phyloP scores from a whole-genome alignment of 495 filamentous ascomycete species.

The Cetradonia linearis region DNA sequence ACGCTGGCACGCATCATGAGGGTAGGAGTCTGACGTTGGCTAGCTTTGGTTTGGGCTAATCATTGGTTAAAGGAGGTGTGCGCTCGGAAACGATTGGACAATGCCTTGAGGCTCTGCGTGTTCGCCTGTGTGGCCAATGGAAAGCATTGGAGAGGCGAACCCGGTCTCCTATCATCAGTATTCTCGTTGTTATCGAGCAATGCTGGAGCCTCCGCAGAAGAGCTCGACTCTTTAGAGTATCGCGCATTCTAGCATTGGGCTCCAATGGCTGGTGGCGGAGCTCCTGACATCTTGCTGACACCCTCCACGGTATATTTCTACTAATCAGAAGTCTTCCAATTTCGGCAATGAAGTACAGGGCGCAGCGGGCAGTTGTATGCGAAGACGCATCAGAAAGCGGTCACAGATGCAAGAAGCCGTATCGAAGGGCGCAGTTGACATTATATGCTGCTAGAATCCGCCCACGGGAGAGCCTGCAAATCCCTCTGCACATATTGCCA shows the following conservation, averaged over 20 bases:
- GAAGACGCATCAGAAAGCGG: background rate
- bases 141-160: background rate
- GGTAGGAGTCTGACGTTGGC: background rate
- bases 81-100: background rate
- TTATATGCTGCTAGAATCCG: background rate
- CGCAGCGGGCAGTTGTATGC: background rate
- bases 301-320: background rate
- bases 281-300: background rate
- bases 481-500: background rate
- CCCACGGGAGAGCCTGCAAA: background rate
- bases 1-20: background rate
- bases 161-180: background rate
- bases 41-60: background rate
- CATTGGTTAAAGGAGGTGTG: background rate
- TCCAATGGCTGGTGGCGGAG: constrained; percentile 1
- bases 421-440: background rate
- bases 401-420: background rate
- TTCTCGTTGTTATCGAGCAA: background rate
- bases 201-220: too few species aligned
- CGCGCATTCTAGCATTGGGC: background rate
- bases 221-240: background rate
- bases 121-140: background rate
- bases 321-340: background rate
- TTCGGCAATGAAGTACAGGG: background rate
- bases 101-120: background rate